A percentile compares a stretch with the other conserved stretches of the same genome.
Evolutionary conservation across 2,329 filamentous ascomycete species (phyloP).

Genomic region (Davidsoniella neocaledoniae): DNA sequence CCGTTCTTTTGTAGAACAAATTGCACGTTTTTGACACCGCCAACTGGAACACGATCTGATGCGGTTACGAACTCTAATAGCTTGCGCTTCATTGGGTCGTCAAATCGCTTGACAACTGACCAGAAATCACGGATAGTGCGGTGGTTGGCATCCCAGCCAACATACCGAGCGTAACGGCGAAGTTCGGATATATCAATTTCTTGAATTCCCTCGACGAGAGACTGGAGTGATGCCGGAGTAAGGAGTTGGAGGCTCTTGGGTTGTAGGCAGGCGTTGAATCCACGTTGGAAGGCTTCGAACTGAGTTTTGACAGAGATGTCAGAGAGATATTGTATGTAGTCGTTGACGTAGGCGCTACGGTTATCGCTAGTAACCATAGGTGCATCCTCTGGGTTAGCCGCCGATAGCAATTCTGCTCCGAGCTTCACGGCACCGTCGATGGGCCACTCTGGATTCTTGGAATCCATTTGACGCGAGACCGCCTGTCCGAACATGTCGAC

Average conservation of each 20-base stretch:
- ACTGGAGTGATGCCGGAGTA: conserved; percentile 52
- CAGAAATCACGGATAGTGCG: conserved; percentile 67
- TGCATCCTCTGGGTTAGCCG: conserved; percentile 35
- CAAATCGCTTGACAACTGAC: conserved; percentile 54
- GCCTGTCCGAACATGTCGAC: conserved; percentile 39
- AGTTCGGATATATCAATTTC: conserved; percentile 65
- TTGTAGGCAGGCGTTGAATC: conserved; percentile 62
- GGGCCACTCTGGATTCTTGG: conserved; percentile 22
- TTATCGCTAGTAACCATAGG: conserved; percentile 68
- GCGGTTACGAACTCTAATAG: conserved; percentile 92
- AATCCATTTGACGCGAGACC: conserved; percentile 39
- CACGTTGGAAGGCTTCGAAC: conserved; percentile 61
- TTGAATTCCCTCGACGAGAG: conserved; percentile 66
- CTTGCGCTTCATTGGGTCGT: conserved; percentile 52
- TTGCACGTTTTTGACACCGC: conserved; percentile 63
- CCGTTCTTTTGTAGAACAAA: conserved; percentile 73
- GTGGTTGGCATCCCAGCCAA: conserved; percentile 58
- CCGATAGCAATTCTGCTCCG: conserved; percentile 16
- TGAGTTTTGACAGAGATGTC: conserved; percentile 62
- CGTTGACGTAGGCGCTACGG: conserved; percentile 58
- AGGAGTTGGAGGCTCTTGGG: conserved; percentile 56
- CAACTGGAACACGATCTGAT: conserved; percentile 75
- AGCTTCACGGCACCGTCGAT: conserved; percentile 15
- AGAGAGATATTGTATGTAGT: conserved; percentile 74
- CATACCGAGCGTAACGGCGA: conserved; percentile 56